Base-by-base conservation (phyloP, 2,329 filamentous ascomycete species). In the Apiospora sp. region DNA sequence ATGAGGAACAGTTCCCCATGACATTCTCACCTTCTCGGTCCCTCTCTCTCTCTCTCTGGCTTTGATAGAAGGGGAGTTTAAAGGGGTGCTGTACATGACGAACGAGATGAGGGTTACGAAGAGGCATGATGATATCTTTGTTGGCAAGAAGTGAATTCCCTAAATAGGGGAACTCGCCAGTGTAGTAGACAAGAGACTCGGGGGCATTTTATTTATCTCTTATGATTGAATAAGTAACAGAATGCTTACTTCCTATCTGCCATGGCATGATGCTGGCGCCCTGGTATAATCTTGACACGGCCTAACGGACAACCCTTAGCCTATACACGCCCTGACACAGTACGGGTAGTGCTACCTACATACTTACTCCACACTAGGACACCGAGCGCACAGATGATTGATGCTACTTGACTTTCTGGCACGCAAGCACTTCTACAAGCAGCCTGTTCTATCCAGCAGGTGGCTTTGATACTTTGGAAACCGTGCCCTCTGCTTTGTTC, bases 71-170 rank as follows among this genome's bases (percentile, higher is more conserved):
- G 58, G 16, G 19, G 5, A 34, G 8, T 64, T 41, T 64, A 64
- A 22, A 64, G 58, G 58, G 54, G 51, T 13, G 24, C 13, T 24
- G 27, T 34, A 16, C 30, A 61, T 64, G 58, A 58, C 22, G 54
- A 64, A 64, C 58, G 58, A 64, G 58, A 64, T 12, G 34, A 64
- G 58, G 19, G 22, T 64, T 41, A 64, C 30, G 58, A 64, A 64
- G 58, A 64, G 34, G 34, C 58, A 64, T 41, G 58, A 61, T 61
- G 54, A 64, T 41, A 64, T 41, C 58, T 41, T 37, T 64, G 30
- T 41, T n/a, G 58, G 58, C 34, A 64, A 24, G 34, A 41, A 64
- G 3, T 22, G 58, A 37, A 64, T 10, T 37, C 3, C 58, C 58
- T 41, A 10, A n/a, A n/a, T 6, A 64, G 58, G 58, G 58, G 41